Evolutionary conservation across 257 asterid genomes (phyloP).

Genomic region (Lycium ferocissimum): DNA sequence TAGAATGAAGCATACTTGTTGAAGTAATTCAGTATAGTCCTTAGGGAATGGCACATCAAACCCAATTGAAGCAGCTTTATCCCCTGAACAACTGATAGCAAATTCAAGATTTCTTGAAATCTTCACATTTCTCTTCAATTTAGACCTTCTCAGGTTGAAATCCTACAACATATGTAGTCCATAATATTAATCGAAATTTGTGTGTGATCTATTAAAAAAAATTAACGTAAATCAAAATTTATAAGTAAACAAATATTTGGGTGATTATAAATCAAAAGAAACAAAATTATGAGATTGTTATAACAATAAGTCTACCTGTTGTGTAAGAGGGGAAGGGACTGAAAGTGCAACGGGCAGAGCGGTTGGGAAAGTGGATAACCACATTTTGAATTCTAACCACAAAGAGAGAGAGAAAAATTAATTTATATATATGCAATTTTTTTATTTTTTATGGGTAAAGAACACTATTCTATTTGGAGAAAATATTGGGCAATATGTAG

Average conservation of each 20-base stretch:
- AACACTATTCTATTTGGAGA: too few relatives aligned
- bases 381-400: slow-evolving; percentile 51
- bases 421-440: too few relatives aligned
- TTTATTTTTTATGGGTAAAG: too few relatives aligned
- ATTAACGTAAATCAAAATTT: too few relatives aligned
- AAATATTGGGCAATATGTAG: too few relatives aligned
- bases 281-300: not conserved
- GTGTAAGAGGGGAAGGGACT: slow-evolving; percentile 34
- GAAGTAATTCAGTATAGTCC: slow-evolving; percentile 75
- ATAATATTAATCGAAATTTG: not conserved
- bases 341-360: slow-evolving; percentile 42
- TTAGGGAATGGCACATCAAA: slow-evolving; percentile 67
- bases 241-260: not conserved
- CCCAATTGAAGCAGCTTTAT: slow-evolving; percentile 49
- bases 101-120: slow-evolving; percentile 44
- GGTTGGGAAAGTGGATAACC: slow-evolving; percentile 50
- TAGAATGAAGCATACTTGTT: slow-evolving; percentile 56
- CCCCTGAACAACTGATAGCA: slow-evolving; percentile 45
- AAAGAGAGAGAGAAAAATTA: not conserved
- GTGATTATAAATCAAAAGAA: not conserved
- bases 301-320: slow-evolving; percentile 24
- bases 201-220: too few relatives aligned
- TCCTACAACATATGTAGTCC: slow-evolving; percentile 44
- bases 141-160: slow-evolving; percentile 38
- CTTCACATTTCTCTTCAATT: slow-evolving; percentile 36